A percentile compares a stretch with the other conserved stretches of the same genome.
phyloP scores from a whole-genome alignment of 805 yeast genomes.

The Nakazawaea ambrosiae region DNA sequence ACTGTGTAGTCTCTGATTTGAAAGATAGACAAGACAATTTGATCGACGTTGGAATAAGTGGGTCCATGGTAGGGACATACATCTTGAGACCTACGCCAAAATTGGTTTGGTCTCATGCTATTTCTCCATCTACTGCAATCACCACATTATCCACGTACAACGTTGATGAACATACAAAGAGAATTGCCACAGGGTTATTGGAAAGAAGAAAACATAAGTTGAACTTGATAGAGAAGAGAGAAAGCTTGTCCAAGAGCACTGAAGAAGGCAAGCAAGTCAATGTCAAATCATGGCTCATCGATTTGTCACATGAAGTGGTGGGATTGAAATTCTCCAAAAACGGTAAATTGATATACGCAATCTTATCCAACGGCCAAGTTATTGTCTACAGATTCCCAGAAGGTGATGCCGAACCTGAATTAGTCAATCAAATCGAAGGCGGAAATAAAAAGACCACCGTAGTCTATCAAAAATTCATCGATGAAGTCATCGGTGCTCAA shows the following conservation, averaged over 20 bases:
- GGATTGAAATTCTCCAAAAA: conserved; percentile 21
- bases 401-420: conserved; percentile 12
- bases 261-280: conserved; percentile 23
- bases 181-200: conserved; percentile 26
- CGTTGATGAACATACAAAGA: conserved; percentile 13
- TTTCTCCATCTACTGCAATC: conserved; percentile 39
- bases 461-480: conserved; percentile 12
- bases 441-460: conserved; percentile 18
- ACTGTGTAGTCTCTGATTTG: conserved; percentile 3
- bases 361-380: conserved; percentile 25
- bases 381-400: conserved; percentile 11
- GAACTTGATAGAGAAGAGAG: conserved; percentile 17
- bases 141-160: conserved; percentile 29
- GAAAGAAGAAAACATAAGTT: conserved; percentile 27
- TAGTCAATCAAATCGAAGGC: conserved; percentile 21
- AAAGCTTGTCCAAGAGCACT: conserved; percentile 3
- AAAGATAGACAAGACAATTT: conserved; percentile 19
- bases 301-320: conserved; percentile 15
- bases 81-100: conserved; percentile 52
- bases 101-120: conserved; percentile 46
- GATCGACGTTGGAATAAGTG: conserved; percentile 47
- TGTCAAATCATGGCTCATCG: conserved; percentile 8
- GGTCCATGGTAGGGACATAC: conserved; percentile 44
- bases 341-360: conserved; percentile 22
- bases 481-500: conserved; percentile 1